These are phyloP conservation scores for Antitrichia curtipendula DNA, from an alignment of 225 moss, liverwort and hornwort species.

Conservation along the genomic window DNA sequence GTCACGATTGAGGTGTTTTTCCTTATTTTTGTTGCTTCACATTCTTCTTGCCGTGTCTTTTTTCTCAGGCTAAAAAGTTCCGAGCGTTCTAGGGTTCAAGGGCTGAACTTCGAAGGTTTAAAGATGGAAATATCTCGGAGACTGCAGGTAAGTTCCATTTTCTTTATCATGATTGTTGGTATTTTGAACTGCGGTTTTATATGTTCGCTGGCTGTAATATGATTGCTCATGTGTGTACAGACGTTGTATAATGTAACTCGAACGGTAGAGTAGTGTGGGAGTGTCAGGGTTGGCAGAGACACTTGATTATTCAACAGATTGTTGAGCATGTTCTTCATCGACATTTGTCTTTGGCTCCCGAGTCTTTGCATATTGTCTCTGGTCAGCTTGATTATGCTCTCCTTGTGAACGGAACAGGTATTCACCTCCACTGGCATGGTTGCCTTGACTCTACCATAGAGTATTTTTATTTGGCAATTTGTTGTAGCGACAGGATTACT, in stretches of 20 bases:
- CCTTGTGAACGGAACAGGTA: conserved; percentile 64
- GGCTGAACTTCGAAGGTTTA: conserved; percentile 83
- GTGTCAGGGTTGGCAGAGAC: conserved; percentile 76
- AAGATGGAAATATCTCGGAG: conserved; percentile 87
- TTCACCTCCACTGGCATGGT: not conserved
- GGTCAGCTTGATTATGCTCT: conserved; percentile 87
- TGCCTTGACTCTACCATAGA: not conserved
- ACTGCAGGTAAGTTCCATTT: conserved; percentile 53
- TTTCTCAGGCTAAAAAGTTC: conserved; percentile 55
- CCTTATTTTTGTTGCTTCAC: not conserved
- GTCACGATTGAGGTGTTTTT: not conserved
- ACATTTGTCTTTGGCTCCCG: conserved; percentile 36
- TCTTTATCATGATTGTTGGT: not conserved
- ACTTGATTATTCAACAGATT: conserved; percentile 62
- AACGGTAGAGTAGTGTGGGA: conserved; percentile 71
- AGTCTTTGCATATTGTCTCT: conserved; percentile 52
- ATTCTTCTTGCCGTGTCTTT: not conserved
- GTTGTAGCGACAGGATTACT: not conserved
- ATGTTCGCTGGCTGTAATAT: not conserved
- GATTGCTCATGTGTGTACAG: not conserved
- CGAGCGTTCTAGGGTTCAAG: conserved; percentile 84
- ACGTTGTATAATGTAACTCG: not conserved
- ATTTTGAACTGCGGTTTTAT: not conserved
- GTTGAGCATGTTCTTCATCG: conserved; percentile 55
- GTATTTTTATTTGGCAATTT: not conserved